Evolutionary conservation across 352 stramenopile genomes (phyloP).

Genomic region (Pythium brassicae): DNA sequence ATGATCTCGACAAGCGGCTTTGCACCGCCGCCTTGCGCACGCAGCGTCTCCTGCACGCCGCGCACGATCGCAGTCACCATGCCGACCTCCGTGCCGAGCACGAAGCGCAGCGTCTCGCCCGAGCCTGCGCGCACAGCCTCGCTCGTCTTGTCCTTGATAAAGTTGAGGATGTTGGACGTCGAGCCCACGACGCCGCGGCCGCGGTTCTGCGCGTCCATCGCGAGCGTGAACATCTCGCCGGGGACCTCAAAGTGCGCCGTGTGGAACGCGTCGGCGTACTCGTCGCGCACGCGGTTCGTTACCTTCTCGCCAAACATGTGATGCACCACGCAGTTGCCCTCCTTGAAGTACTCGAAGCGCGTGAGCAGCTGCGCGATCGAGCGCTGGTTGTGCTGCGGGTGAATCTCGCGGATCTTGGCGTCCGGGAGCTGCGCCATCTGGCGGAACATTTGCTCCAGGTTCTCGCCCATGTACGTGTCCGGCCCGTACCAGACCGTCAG

Average conservation of each 20-base stretch:
- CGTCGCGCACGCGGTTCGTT: constrained; percentile 87
- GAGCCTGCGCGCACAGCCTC: constrained; percentile 67
- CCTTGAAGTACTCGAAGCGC: constrained; percentile 93
- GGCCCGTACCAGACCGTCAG: constrained; percentile 92
- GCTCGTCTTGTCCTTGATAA: constrained; percentile 94
- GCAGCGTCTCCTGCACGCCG: constrained; percentile 85
- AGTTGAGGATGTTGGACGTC: constrained; percentile 97
- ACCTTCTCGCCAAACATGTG: constrained; percentile 97
- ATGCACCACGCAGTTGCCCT: constrained; percentile 97
- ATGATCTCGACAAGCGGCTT: constrained; percentile 95
- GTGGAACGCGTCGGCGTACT: constrained; percentile 92
- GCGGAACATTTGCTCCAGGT: constrained; percentile 93
- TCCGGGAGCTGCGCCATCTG: constrained; percentile 73
- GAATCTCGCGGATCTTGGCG: constrained; percentile 79
- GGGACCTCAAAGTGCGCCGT: constrained; percentile 97
- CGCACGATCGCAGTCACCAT: constrained; percentile 98
- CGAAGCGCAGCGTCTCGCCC: constrained; percentile 88
- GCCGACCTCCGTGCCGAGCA: constrained; percentile 95
- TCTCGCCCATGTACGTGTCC: constrained; percentile 98
- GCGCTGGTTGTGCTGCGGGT: constrained; percentile 80
- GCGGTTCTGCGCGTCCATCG: constrained; percentile 90
- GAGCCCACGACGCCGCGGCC: constrained; percentile 93
- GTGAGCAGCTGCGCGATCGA: constrained; percentile 78
- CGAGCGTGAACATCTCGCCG: constrained; percentile 98
- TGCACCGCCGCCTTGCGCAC: constrained; percentile 26